Conservation (phyloP, 768 basidiomycete species). For the Kwoniella mangroviensis region DNA sequence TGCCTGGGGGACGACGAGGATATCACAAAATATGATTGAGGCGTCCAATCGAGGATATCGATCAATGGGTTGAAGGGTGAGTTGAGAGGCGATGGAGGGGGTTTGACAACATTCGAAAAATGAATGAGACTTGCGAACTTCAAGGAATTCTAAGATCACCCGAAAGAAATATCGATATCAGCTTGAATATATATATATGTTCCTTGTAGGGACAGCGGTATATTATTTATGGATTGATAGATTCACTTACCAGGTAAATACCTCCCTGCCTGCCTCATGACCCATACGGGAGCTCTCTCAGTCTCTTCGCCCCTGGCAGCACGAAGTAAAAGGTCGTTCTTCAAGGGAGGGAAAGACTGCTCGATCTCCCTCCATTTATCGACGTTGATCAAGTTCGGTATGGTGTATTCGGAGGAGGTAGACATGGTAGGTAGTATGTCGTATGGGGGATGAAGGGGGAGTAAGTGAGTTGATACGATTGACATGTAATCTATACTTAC, state of each 20-base stretch:
- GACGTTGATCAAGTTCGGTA: conserved; percentile 11
- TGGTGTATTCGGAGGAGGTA: not conserved
- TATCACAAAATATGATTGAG: conserved; percentile 97
- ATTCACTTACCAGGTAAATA: conserved; percentile 73
- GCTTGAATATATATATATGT: not conserved
- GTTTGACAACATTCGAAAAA: conserved; percentile 96
- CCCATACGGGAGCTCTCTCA: conserved; percentile 94
- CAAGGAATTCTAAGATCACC: conserved; percentile 73
- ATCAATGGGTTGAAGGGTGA: conserved; percentile 92
- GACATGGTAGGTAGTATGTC: conserved; percentile 18
- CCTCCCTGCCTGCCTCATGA: conserved; percentile 95
- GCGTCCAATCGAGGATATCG: conserved; percentile 88
- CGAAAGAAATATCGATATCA: not conserved
- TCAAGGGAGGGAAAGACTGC: conserved; percentile 60
- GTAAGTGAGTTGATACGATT: not conserved
- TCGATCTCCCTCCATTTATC: conserved; percentile 36
- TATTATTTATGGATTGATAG: not conserved
- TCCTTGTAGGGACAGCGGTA: too few relatives aligned
- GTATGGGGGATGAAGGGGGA: conserved; percentile 18
- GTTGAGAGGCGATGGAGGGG: conserved; percentile 81
- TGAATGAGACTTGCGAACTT: conserved; percentile 79
- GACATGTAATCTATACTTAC: not conserved
- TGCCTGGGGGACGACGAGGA: conserved; percentile 95
- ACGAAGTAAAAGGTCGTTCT: conserved; percentile 86
- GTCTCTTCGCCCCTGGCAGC: conserved; percentile 85